These are phyloP conservation scores for Drechslerella stenobrocha DNA, from an alignment of 2,329 filamentous ascomycete genomes.

Conservation along the genomic window DNA sequence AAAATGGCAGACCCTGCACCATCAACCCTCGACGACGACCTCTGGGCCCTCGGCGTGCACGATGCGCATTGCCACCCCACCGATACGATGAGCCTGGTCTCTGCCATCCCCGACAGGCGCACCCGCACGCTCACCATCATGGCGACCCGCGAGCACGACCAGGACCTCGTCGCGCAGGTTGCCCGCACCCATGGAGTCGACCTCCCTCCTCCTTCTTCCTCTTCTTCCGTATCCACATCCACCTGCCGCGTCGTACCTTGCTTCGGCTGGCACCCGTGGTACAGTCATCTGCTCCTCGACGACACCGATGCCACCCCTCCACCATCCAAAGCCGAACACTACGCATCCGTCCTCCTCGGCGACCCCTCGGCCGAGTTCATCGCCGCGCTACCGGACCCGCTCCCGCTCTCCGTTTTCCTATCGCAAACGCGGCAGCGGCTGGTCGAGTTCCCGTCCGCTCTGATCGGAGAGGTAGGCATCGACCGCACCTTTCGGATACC, in stretches of 20 bases:
- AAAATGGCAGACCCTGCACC: slow-evolving; percentile 7
- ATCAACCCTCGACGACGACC: slow-evolving; percentile 29
- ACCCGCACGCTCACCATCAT: slow-evolving; percentile 67
- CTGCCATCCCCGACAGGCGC: slow-evolving; percentile 31
- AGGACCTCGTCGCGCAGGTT: slow-evolving; percentile 69
- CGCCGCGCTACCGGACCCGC: slow-evolving; percentile 64
- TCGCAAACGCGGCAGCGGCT: slow-evolving; percentile 63
- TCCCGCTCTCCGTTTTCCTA: slow-evolving; percentile 64
- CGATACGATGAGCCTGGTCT: slow-evolving; percentile 66
- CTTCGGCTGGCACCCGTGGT: slow-evolving; percentile 91
- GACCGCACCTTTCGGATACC: slow-evolving; percentile 78
- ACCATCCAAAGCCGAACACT: slow-evolving; percentile 60
- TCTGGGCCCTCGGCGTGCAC: slow-evolving; percentile 70
- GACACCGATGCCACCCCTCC: slow-evolving; percentile 56
- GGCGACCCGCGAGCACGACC: slow-evolving; percentile 75
- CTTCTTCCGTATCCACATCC: slow-evolving; percentile 16
- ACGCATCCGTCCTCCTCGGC: slow-evolving; percentile 67
- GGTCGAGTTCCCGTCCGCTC: slow-evolving; percentile 63
- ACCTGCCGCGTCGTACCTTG: slow-evolving; percentile 63
- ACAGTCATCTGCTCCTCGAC: slow-evolving; percentile 74
- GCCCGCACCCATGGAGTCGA: slow-evolving; percentile 63
- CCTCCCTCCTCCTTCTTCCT: too few relatives aligned
- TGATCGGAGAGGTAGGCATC: slow-evolving; percentile 76
- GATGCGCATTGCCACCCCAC: slow-evolving; percentile 85
- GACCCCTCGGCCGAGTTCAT: slow-evolving; percentile 58